These are phyloP conservation scores for Crithidia mellificae DNA, from an alignment of 208 protist species.

Conservation along the genomic window DNA sequence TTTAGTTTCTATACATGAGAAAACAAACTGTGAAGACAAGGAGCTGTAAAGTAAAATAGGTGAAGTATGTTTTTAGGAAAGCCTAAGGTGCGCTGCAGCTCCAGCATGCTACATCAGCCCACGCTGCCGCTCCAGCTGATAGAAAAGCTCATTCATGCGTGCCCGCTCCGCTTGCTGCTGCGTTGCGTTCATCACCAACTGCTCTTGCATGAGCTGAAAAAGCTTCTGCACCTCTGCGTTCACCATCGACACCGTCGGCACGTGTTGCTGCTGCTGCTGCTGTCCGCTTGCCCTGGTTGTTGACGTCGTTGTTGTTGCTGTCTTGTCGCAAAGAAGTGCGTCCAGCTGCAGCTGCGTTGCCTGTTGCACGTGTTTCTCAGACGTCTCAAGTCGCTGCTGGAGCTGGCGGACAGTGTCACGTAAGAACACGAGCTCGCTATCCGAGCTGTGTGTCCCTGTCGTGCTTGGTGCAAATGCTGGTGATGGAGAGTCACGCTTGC, in stretches of 20 bases:
- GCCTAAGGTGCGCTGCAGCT: neutral
- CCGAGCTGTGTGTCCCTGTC: neutral
- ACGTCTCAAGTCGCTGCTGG: conserved; percentile 20
- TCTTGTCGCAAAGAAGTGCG: conserved; percentile 7
- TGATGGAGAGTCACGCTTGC: too few relatives aligned
- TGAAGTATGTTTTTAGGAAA: too few relatives aligned
- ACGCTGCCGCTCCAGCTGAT: conserved; percentile 39
- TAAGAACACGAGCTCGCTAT: neutral
- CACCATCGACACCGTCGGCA: conserved; percentile 21
- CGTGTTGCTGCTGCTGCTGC: neutral
- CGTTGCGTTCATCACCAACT: conserved; percentile 43
- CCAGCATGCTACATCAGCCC: neutral
- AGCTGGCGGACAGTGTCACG: conserved; percentile 23
- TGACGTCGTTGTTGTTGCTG: neutral
- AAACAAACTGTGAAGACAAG: too few relatives aligned
- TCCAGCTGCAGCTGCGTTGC: conserved; percentile 26
- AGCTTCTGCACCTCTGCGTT: conserved; percentile 56
- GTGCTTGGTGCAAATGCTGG: too few relatives aligned
- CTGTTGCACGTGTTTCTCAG: conserved; percentile 13
- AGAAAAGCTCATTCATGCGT: conserved; percentile 56
- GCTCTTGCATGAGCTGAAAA: conserved; percentile 49
- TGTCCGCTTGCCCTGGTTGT: too few relatives aligned
- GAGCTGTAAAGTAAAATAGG: too few relatives aligned
- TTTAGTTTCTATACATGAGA: too few relatives aligned
- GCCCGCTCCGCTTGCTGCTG: conserved; percentile 58